phyloP scores from a whole-genome alignment of 1,284 basidiomycete species.

The Cerioporus squamosus region DNA sequence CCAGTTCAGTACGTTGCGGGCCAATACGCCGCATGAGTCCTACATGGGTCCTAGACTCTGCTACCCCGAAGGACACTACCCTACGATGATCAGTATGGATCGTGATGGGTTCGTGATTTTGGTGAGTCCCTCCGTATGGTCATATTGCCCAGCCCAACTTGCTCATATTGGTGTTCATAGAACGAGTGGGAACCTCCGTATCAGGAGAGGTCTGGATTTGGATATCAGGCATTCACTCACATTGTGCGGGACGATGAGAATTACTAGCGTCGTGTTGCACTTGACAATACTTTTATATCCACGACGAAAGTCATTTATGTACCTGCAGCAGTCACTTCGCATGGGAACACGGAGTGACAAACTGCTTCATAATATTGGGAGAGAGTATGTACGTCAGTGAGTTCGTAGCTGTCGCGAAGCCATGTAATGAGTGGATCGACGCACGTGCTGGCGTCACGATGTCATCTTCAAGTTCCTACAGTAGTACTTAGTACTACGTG shows the following conservation, averaged over 20 bases:
- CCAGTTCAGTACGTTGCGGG: background rate
- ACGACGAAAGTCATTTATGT: too few species aligned
- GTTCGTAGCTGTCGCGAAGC: too few species aligned
- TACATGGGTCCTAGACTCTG: background rate
- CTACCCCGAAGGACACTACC: slow-evolving; percentile 5
- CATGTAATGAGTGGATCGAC: too few species aligned
- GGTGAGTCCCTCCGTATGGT: background rate
- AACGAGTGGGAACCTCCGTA: slow-evolving; percentile 11
- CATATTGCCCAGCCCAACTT: background rate
- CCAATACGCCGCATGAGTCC: slow-evolving; percentile 3
- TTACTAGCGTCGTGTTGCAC: background rate
- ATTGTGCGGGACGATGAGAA: too few species aligned
- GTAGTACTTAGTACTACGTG: too few species aligned
- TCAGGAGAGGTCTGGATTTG: slow-evolving; percentile 4
- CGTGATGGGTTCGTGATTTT: slow-evolving; percentile 2
- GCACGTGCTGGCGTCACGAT: too few species aligned
- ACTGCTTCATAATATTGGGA: too few species aligned
- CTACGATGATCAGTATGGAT: slow-evolving; percentile 4
- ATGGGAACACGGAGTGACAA: too few species aligned
- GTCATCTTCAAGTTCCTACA: too few species aligned
- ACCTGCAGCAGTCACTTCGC: too few species aligned
- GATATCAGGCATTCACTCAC: slow-evolving; percentile 4
- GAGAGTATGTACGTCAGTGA: too few species aligned
- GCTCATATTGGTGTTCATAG: background rate
- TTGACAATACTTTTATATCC: too few species aligned